Evolutionary conservation across 352 stramenopile genomes (phyloP).

Genomic region (Phytophthora pseudosyringae): DNA sequence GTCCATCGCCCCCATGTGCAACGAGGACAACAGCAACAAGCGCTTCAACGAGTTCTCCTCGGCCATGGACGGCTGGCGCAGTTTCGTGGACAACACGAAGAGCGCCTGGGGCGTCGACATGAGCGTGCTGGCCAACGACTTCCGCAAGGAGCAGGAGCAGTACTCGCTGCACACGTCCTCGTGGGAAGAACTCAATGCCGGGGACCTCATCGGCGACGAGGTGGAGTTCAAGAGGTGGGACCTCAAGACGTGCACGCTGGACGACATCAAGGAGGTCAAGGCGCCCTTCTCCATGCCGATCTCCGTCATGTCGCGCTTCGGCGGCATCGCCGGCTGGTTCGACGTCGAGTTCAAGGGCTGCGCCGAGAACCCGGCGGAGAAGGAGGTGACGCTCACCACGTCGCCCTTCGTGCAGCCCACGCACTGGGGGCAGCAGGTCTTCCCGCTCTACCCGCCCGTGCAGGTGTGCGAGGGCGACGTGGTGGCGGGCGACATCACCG

Average conservation of each 20-base stretch:
- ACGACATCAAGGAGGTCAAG: conserved; percentile 84
- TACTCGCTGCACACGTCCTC: conserved; percentile 89
- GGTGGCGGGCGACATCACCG: conserved; percentile 71
- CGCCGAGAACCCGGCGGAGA: conserved; percentile 71
- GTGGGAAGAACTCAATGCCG: conserved; percentile 78
- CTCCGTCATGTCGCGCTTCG: conserved; percentile 88
- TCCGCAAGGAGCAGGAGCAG: conserved; percentile 90
- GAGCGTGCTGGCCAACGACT: conserved; percentile 88
- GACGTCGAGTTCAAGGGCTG: conserved; percentile 98
- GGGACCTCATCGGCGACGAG: conserved; percentile 86
- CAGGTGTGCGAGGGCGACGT: conserved; percentile 87
- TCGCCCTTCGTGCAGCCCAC: conserved; percentile 91
- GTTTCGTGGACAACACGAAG: conserved; percentile 93
- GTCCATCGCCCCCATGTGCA: conserved; percentile 96
- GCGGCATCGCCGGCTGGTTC: conserved; percentile 99
- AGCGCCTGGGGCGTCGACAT: conserved; percentile 98
- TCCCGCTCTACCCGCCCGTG: conserved; percentile 81
- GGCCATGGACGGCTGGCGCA: conserved; percentile 87
- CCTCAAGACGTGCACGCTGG: conserved; percentile 84
- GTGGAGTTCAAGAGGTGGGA: conserved; percentile 83
- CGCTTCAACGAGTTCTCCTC: conserved; percentile 84
- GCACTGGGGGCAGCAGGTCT: conserved; percentile 90
- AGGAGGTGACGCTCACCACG: conserved; percentile 90
- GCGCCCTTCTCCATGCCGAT: conserved; percentile 80
- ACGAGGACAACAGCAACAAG: conserved; percentile 93